phyloP scores from a whole-genome alignment of 2,329 filamentous ascomycete genomes.

The Malbranchea cinnamomea region DNA sequence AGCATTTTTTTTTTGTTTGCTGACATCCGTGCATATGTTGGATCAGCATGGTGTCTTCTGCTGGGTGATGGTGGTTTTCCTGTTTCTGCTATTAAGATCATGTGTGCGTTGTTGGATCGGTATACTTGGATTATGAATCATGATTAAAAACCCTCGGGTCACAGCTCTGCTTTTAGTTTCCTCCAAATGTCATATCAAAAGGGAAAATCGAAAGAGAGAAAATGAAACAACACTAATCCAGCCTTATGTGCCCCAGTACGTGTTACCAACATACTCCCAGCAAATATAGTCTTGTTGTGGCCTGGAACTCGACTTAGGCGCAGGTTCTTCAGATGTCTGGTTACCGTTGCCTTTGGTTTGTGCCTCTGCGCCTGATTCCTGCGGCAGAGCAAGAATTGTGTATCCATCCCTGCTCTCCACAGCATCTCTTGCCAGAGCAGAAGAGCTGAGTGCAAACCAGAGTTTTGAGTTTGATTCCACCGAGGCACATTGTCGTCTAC shows the following conservation, averaged over 20 bases:
- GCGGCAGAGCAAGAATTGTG: conserved; percentile 15
- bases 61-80: neutral
- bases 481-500: conserved; percentile 5
- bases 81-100: neutral
- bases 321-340: too few relatives aligned
- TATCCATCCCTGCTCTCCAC: conserved; percentile 28
- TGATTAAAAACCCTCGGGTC: too few relatives aligned
- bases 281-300: conserved; percentile 15
- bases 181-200: too few relatives aligned
- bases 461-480: conserved; percentile 4
- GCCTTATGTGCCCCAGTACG: too few relatives aligned
- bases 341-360: neutral
- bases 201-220: too few relatives aligned
- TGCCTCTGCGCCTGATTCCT: neutral
- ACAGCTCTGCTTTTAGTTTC: too few relatives aligned
- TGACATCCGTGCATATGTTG: too few relatives aligned
- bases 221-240: neutral
- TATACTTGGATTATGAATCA: neutral
- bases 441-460: conserved; percentile 24
- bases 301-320: too few relatives aligned
- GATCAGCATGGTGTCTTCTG: neutral
- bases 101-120: conserved; percentile 1
- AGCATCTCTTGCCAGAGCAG: conserved; percentile 20
- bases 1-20: too few relatives aligned
- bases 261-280: conserved; percentile 26